Conservation (phyloP, 2,329 filamentous ascomycete genomes). For the Talaromyces sp. region DNA sequence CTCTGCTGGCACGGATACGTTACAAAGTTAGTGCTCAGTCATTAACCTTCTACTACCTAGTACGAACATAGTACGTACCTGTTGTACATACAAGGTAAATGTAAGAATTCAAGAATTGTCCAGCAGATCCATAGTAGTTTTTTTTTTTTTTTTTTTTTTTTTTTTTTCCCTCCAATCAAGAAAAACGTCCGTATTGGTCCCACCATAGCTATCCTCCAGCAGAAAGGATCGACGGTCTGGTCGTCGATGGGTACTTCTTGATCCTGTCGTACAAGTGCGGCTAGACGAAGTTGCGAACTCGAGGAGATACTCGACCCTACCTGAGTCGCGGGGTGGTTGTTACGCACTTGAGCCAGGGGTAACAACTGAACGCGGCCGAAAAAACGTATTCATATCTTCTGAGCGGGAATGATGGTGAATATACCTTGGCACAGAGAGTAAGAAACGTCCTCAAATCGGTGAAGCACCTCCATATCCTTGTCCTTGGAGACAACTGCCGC, state of each 20-base stretch:
- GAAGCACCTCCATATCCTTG: not conserved
- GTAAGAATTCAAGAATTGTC: no score
- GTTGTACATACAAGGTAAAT: no score
- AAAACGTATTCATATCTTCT: not conserved
- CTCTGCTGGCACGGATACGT: not conserved
- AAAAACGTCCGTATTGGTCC: conserved; percentile 4
- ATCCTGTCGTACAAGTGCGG: not conserved
- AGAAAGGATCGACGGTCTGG: not conserved
- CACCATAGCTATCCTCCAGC: not conserved
- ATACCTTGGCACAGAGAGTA: not conserved
- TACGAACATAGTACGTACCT: not conserved
- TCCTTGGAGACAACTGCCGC: not conserved
- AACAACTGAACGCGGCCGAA: no score
- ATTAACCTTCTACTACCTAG: not conserved
- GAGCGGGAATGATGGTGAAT: not conserved
- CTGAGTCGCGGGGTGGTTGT: no score
- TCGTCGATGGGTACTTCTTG: not conserved
- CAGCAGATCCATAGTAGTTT: not conserved
- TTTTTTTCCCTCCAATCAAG: not conserved
- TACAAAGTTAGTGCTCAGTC: no score
- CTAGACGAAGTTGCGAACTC: not conserved
- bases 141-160: no score
- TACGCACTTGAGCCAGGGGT: no score
- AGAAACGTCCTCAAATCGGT: not conserved
- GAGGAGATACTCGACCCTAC: not conserved